Evolutionary conservation across 2,329 filamentous ascomycete genomes (phyloP), one percentile per base, ranked within the genome.

Genomic region (Venturiaceae sp.): DNA sequence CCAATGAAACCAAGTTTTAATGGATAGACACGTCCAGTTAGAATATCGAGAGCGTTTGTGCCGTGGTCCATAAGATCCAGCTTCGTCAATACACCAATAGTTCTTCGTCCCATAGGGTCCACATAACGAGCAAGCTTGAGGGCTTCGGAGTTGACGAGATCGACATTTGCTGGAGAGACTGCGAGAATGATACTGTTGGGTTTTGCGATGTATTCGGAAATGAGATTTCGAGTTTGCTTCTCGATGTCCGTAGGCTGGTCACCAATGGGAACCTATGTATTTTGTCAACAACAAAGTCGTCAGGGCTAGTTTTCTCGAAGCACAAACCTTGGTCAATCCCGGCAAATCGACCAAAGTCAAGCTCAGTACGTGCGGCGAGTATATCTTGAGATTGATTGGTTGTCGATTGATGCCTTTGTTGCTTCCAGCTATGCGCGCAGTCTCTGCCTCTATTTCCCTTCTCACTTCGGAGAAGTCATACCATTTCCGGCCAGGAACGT

Each of bases 381-480:
- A 99, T 63, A 99, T 94, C 72, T 97, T 97, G 65, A 99, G 83
- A 75, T 99, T 97, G 73, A 99, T 99, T 60, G 94, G 91, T 71
- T 95, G 90, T 63, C 94, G 82, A 73, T 96, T 96, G 77, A 99
- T 99, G 67, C 94, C 94, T 76, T 97, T 97, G 78, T 99, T 99
- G 76, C 83, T 95, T 67, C 94, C 94, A 60, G 88, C 89, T 77
- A 99, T 95, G 67, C 94, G 85, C 60, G 90, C 85, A 21, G 95
- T 99, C 77, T 99, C 94, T 63, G 90, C 92, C 77, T 97, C 94
- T 67, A 99, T 97, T 75, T 99, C 94, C 68, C 89, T 85, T 75
- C 95, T 94, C 66, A 99, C 92, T 71, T 95, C 88, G 67, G 81
- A 82, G 74, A 99, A 99, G 73, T 97, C 90, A 65, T 87, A 90